Evolutionary conservation across 2,329 filamentous ascomycete genomes (phyloP).

Genomic region (Podosphaera xanthii): DNA sequence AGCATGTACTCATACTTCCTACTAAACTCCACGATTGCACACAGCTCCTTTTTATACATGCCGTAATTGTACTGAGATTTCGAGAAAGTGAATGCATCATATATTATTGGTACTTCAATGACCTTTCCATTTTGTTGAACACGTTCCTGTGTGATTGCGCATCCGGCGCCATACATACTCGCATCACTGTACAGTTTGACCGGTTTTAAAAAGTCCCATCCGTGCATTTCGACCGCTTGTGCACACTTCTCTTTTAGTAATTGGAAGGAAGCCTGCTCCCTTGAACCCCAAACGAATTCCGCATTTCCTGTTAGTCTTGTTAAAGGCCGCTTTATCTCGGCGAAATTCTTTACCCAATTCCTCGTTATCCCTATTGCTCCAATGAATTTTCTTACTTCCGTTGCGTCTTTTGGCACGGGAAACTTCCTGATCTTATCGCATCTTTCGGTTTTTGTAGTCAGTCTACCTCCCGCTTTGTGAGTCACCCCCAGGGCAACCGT

Average conservation of each 20-base stretch:
- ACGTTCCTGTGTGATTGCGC: conserved; percentile 1
- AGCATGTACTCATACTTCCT: conserved; percentile 3
- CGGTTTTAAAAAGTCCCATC: background rate
- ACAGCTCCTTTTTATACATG: conserved; percentile 1
- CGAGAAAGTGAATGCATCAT: conserved; percentile 1
- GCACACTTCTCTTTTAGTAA: background rate
- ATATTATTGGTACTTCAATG: background rate
- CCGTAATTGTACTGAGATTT: conserved; percentile 3
- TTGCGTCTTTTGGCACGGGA: background rate
- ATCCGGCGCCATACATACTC: conserved; percentile 2
- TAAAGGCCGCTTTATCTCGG: background rate
- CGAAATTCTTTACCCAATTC: too few relatives aligned
- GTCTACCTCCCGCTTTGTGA: background rate
- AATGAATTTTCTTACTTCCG: background rate
- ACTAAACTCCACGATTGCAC: conserved; percentile 1
- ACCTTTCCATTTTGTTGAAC: background rate
- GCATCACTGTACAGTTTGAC: background rate
- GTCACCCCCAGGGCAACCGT: background rate
- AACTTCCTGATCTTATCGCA: background rate
- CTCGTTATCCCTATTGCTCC: background rate
- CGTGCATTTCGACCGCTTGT: background rate
- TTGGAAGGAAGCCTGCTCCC: background rate
- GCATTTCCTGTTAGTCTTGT: background rate
- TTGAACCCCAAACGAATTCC: background rate
- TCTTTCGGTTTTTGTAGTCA: background rate